Evolutionary conservation across 1,284 basidiomycete species (phyloP).

Genomic region (Fistulina hepatica): DNA sequence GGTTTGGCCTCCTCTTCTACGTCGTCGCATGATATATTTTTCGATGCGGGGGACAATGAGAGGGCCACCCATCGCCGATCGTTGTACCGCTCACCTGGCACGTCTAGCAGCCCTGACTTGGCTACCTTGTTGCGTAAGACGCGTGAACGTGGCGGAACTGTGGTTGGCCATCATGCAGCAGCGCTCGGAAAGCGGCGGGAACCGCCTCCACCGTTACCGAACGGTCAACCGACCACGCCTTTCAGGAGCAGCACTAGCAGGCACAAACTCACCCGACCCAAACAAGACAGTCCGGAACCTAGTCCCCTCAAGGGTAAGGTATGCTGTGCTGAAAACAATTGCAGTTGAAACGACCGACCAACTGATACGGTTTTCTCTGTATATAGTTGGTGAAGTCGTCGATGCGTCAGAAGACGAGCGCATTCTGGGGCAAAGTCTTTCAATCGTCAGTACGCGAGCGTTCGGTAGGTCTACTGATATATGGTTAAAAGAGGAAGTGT

Average conservation of each 20-base stretch:
- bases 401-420: slow-evolving; percentile 64
- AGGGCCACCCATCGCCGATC: slow-evolving; percentile 67
- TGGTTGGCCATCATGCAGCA: slow-evolving; percentile 26
- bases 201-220: slow-evolving; percentile 25
- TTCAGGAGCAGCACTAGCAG: slow-evolving; percentile 17
- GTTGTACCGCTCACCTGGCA: slow-evolving; percentile 79
- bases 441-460: slow-evolving; percentile 53
- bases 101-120: slow-evolving; percentile 80
- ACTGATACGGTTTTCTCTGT: neutral
- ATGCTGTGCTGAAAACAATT: too few species aligned
- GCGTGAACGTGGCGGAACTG: slow-evolving; percentile 47
- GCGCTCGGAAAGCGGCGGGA: slow-evolving; percentile 28
- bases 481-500: neutral
- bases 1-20: slow-evolving; percentile 25
- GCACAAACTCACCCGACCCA: too few species aligned
- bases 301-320: too few species aligned
- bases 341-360: too few species aligned
- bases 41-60: slow-evolving; percentile 53
- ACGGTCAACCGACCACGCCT: slow-evolving; percentile 15
- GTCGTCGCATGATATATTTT: slow-evolving; percentile 46
- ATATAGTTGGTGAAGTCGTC: slow-evolving; percentile 42
- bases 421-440: slow-evolving; percentile 67
- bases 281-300: too few species aligned
- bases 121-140: slow-evolving; percentile 75
- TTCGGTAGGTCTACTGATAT: slow-evolving; percentile 39